Base-by-base conservation (phyloP, 352 stramenopile genomes). In the Phytophthora quininea region DNA sequence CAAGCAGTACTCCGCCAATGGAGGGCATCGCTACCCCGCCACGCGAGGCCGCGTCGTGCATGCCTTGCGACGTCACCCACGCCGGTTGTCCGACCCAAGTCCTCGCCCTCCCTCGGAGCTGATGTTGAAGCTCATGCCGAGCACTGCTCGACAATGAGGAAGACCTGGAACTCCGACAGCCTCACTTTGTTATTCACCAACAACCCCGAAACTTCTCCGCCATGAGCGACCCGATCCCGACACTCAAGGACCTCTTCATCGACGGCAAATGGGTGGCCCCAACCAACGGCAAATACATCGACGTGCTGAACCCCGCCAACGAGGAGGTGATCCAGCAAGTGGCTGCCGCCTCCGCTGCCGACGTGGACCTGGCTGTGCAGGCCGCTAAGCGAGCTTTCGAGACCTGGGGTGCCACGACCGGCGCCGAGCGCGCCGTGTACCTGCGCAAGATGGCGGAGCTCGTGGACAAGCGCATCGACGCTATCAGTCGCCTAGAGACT, bases 161-260 rank as follows among this genome's bases (percentile, higher is more conserved):
- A 54, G 57, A 54, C 30, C 14, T 58, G 30, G 40, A 59, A 58
- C 37, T 48, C n/a, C 24, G 27, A 12, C 42, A 32, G 5, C 38
- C 9, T 62, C 60, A 67, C 30, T 67, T 57, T 46, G 35, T 32
- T 45, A 49, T 62, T 62, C 62, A 52, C 59, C 24, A 30, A 37
- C 31, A 27, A 33, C 3, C 51, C n/a, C 15, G n/a, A 50, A 67
- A 37, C 7, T 8, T 29, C 14, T 37, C 24, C n/a, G 7, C 24
- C 15, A 73, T 73, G 66, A 73, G 59, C 42, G 59, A 69, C 48
- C 59, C 50, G 59, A 69, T 88, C 32, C 79, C 77, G 42, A 58
- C 47, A 27, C 76, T 89, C 35, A 68, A 69, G 35, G 76, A 90
- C 46, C 79, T 86, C n/a, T 90, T 88, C 69, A 90, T 92, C 58